A percentile compares a stretch with the other conserved stretches of the same genome.
phyloP scores from a whole-genome alignment of 1,139 yeast species.

The Kurtzmaniella quercitrusa region DNA sequence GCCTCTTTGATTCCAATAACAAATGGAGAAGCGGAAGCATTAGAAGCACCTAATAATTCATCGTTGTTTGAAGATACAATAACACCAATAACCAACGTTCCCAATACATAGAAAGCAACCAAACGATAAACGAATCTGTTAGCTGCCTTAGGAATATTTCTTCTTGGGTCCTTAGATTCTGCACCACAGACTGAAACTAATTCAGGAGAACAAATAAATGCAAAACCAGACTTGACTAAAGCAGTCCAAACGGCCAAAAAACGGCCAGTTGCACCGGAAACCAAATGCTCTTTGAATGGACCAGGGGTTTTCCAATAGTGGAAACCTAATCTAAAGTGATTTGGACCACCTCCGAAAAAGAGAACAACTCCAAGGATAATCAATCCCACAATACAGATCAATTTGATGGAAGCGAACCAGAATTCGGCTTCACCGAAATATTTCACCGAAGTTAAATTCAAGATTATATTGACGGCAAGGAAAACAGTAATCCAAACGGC shows the following conservation, averaged over 20 bases:
- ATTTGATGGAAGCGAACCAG: conserved; percentile 58
- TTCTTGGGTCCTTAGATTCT: conserved; percentile 43
- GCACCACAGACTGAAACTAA: conserved; percentile 37
- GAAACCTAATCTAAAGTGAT: conserved; percentile 56
- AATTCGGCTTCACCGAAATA: conserved; percentile 66
- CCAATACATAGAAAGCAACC: conserved; percentile 43
- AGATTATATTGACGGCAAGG: conserved; percentile 30
- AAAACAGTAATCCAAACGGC: conserved; percentile 57
- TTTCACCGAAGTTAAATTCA: conserved; percentile 44
- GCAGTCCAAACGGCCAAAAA: conserved; percentile 41
- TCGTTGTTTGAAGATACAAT: conserved; percentile 34
- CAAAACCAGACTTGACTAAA: conserved; percentile 36
- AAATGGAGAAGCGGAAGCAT: conserved; percentile 50
- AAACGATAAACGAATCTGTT: conserved; percentile 45
- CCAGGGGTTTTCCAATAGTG: conserved; percentile 63
- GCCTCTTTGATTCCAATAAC: conserved; percentile 56
- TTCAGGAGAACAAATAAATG: conserved; percentile 40
- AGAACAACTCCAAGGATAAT: conserved; percentile 41
- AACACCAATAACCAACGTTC: conserved; percentile 46
- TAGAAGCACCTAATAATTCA: conserved; percentile 31
- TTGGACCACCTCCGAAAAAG: conserved; percentile 53
- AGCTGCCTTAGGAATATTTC: conserved; percentile 45
- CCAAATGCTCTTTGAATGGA: conserved; percentile 46
- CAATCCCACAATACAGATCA: conserved; percentile 34
- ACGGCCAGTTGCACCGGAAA: conserved; percentile 57